These are phyloP conservation scores for Hippophae rhamnoides DNA, from an alignment of 306 rosid genomes.

Conservation along the genomic window DNA sequence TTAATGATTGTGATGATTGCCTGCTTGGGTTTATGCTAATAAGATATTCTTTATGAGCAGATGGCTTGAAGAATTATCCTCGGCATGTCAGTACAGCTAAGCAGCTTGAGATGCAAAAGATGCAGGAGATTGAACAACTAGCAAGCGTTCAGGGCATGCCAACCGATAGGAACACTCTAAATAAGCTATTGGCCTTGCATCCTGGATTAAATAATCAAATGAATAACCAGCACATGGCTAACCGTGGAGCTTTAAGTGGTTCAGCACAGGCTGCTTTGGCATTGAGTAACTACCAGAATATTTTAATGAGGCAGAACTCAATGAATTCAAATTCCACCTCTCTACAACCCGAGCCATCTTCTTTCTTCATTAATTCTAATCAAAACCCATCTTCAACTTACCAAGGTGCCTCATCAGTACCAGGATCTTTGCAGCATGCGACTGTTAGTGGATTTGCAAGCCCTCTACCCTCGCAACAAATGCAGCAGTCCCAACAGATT, in stretches of 20 bases:
- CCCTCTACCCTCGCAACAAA: slow-evolving; percentile 41
- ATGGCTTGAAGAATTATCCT: slow-evolving; percentile 88
- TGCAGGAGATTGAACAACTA: slow-evolving; percentile 92
- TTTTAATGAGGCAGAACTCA: slow-evolving; percentile 69
- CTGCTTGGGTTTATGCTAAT: slow-evolving; percentile 11
- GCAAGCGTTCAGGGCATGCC: slow-evolving; percentile 80
- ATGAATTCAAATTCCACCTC: slow-evolving; percentile 57
- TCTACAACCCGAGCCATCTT: slow-evolving; percentile 64
- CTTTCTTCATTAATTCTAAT: slow-evolving; percentile 58
- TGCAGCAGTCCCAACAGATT: slow-evolving; percentile 37
- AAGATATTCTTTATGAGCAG: slow-evolving; percentile 27
- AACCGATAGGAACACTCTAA: slow-evolving; percentile 68
- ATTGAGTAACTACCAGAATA: slow-evolving; percentile 62
- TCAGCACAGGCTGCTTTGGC: slow-evolving; percentile 79
- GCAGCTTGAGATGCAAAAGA: slow-evolving; percentile 85
- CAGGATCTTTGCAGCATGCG: slow-evolving; percentile 60
- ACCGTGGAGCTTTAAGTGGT: slow-evolving; percentile 68
- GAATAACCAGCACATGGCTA: slow-evolving; percentile 41
- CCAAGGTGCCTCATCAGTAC: slow-evolving; percentile 53
- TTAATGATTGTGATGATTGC: not conserved
- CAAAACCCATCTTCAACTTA: slow-evolving; percentile 58
- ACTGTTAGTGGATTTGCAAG: slow-evolving; percentile 53
- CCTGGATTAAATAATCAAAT: slow-evolving; percentile 54
- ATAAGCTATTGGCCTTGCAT: slow-evolving; percentile 67
- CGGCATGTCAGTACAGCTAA: slow-evolving; percentile 53